Evolutionary conservation across 192 early-diverging fungal species (phyloP).

Genomic region (Entophlyctis helioformis): DNA sequence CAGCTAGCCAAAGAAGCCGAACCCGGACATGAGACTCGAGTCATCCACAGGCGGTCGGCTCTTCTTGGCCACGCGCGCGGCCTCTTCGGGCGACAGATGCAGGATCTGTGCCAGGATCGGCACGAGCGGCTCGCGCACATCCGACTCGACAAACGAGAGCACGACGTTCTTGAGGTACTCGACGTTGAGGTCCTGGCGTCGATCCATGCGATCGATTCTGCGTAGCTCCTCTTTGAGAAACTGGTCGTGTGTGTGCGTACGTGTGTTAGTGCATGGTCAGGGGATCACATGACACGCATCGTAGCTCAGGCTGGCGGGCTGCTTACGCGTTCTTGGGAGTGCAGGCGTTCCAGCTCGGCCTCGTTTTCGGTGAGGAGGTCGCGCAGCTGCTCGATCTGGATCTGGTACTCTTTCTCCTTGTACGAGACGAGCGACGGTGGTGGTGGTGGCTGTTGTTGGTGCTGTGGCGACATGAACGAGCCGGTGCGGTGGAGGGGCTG

Average conservation of each 20-base stretch:
- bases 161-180: conserved; percentile 64
- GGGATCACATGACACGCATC: neutral
- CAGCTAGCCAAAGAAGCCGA: no score
- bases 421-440: no score
- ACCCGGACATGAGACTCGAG: no score
- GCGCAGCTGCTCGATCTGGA: conserved; percentile 9
- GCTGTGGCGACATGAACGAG: no score
- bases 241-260: no score
- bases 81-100: no score
- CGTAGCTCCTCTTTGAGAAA: conserved; percentile 47
- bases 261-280: no score
- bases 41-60: no score
- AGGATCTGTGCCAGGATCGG: no score
- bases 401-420: conserved; percentile 8
- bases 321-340: conserved; percentile 4
- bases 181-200: conserved; percentile 48
- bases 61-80: no score
- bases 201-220: conserved; percentile 46
- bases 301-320: neutral
- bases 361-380: conserved; percentile 14
- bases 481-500: no score
- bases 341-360: conserved; percentile 6
- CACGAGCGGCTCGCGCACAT: conserved; percentile 36
- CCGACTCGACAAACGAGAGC: conserved; percentile 46
- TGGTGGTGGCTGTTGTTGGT: no score